These are phyloP conservation scores for Chlorella sp. DNA, from an alignment of 139 green algal species.

Conservation along the genomic window DNA sequence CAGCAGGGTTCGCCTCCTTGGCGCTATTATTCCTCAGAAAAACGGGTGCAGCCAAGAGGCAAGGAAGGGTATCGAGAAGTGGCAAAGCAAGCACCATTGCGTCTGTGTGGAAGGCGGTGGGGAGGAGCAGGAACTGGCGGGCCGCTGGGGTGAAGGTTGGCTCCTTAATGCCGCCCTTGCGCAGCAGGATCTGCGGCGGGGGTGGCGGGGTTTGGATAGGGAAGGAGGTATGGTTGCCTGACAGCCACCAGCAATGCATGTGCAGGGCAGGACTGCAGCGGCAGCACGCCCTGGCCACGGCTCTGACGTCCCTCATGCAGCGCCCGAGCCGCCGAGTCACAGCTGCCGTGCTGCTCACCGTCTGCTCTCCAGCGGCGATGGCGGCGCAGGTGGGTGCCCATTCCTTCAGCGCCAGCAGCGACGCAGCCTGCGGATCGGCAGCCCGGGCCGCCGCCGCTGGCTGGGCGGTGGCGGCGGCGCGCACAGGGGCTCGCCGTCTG, in stretches of 20 bases:
- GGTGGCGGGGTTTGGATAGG: too few relatives aligned
- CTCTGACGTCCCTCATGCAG: too few relatives aligned
- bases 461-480: too few relatives aligned
- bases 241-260: not conserved
- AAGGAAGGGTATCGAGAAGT: too few relatives aligned
- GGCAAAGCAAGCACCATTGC: conserved; percentile 33
- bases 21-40: conserved; percentile 1
- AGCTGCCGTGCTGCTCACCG: conserved; percentile 17
- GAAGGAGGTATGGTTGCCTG: too few relatives aligned
- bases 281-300: not conserved
- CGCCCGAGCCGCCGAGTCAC: too few relatives aligned
- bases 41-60: too few relatives aligned
- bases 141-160: conserved; percentile 50
- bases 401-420: conserved; percentile 54
- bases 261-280: too few relatives aligned
- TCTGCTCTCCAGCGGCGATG: conserved; percentile 47
- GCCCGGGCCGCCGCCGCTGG: not conserved
- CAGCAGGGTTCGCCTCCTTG: not conserved
- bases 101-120: conserved; percentile 68
- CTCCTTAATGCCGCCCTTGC: conserved; percentile 79
- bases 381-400: conserved; percentile 53
- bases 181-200: conserved; percentile 62
- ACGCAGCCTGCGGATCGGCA: not conserved
- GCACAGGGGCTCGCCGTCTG: too few relatives aligned
- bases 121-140: conserved; percentile 58